These are phyloP conservation scores for Astragalus membranaceus DNA, from an alignment of 306 rosid genomes.

Conservation along the genomic window DNA sequence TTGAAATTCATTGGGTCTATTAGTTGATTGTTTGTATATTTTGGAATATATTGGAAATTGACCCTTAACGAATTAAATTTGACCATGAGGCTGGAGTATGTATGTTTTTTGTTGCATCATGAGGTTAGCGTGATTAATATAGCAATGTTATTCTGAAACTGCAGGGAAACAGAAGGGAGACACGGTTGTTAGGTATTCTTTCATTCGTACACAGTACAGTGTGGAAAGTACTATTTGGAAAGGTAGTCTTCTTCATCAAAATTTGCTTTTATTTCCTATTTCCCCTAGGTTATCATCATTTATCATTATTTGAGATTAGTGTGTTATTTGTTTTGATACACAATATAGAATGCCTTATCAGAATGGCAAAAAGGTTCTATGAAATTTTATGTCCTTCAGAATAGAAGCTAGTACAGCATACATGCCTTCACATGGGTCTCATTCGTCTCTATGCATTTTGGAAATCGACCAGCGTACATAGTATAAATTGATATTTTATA, in stretches of 20 bases:
- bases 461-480: no score
- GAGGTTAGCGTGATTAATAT: constrained; percentile 1
- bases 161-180: constrained; percentile 98
- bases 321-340: neutral
- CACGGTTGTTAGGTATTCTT: constrained; percentile 78
- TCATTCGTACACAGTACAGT: constrained; percentile 97
- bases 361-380: neutral
- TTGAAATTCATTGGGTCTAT: neutral
- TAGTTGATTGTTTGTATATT: neutral
- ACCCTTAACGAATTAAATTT: neutral
- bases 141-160: constrained; percentile 19
- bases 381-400: neutral
- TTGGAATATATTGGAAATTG: neutral
- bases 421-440: no score
- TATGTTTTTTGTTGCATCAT: neutral
- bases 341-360: neutral
- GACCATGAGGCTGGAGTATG: constrained; percentile 1
- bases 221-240: constrained; percentile 96
- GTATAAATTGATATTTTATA: no score
- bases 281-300: neutral
- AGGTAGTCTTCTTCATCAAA: constrained; percentile 41
- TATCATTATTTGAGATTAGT: neutral
- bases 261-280: neutral
- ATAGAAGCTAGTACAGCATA: neutral
- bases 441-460: no score